Conservation (phyloP, 2,329 filamentous ascomycete genomes). For the Fusarium succisae region DNA sequence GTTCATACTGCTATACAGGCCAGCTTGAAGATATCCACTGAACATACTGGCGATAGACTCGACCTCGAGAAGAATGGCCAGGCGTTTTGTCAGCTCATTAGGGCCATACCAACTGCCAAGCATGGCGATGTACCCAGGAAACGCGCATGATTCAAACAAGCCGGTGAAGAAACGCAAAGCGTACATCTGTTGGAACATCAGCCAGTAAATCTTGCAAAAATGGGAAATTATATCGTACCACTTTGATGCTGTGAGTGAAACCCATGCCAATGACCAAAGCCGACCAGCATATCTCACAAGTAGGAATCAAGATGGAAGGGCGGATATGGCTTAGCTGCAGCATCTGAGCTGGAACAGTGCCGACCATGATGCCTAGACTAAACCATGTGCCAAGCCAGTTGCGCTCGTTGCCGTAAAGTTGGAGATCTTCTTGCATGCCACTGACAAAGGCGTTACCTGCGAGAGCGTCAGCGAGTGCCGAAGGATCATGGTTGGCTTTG, state of each 20-base stretch:
- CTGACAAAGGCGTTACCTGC: not conserved
- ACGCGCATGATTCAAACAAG: not conserved
- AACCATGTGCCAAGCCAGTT: not conserved
- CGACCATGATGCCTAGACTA: not conserved
- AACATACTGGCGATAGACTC: not conserved
- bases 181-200: not conserved
- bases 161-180: not conserved
- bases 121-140: not conserved
- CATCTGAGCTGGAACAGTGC: not conserved
- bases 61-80: not conserved
- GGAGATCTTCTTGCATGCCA: not conserved
- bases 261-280: not conserved
- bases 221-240: not conserved
- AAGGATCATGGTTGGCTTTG: too few relatives aligned
- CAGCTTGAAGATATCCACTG: not conserved
- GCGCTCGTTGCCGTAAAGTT: not conserved
- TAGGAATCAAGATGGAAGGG: not conserved
- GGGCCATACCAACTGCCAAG: not conserved
- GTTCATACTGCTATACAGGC: not conserved
- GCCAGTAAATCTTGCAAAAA: not conserved
- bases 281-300: not conserved
- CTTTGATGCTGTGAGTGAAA: not conserved
- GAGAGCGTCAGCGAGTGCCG: not conserved
- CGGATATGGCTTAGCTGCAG: not conserved
- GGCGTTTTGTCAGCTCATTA: not conserved